Conservation (phyloP, 352 stramenopile species). For the Globisporangium megalacanthum region DNA sequence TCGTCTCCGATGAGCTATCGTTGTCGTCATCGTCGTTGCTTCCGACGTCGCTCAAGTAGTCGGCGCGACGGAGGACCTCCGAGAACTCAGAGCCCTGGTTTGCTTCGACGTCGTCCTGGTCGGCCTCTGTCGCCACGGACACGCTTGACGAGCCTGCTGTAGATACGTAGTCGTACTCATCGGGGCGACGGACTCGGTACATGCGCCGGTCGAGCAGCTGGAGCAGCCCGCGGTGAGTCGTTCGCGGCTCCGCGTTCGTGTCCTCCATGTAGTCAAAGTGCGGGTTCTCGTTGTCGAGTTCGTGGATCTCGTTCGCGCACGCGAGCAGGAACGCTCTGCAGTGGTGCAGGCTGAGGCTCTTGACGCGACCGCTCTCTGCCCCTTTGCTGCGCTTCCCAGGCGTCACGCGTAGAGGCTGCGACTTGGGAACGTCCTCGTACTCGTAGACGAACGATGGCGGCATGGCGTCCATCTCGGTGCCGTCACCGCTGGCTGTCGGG, state of each 20-base stretch:
- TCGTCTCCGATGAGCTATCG: not conserved
- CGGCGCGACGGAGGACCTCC: constrained; percentile 41
- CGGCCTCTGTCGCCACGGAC: constrained; percentile 16
- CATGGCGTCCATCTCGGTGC: not conserved
- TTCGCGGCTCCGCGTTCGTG: constrained; percentile 18
- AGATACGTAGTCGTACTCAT: constrained; percentile 50
- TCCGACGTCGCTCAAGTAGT: constrained; percentile 31
- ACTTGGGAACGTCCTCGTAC: constrained; percentile 3
- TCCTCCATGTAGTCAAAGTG: constrained; percentile 72
- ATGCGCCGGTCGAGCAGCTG: not conserved
- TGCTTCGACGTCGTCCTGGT: constrained; percentile 32
- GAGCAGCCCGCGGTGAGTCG: not conserved
- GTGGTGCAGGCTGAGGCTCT: constrained; percentile 39
- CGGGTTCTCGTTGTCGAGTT: constrained; percentile 62
- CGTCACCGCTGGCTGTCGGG: constrained; percentile 1
- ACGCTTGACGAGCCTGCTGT: constrained; percentile 20
- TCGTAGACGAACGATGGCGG: constrained; percentile 15
- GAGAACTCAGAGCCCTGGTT: constrained; percentile 58
- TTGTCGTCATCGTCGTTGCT: constrained; percentile 13
- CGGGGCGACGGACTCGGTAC: not conserved
- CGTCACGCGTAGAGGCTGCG: not conserved
- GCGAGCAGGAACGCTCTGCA: constrained; percentile 69
- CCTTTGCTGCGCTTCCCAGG: not conserved
- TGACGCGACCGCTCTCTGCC: constrained; percentile 33
- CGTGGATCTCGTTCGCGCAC: constrained; percentile 77